Base-by-base conservation (phyloP, 2,329 filamentous ascomycete genomes). In the Zasmidium citrigriseum region DNA sequence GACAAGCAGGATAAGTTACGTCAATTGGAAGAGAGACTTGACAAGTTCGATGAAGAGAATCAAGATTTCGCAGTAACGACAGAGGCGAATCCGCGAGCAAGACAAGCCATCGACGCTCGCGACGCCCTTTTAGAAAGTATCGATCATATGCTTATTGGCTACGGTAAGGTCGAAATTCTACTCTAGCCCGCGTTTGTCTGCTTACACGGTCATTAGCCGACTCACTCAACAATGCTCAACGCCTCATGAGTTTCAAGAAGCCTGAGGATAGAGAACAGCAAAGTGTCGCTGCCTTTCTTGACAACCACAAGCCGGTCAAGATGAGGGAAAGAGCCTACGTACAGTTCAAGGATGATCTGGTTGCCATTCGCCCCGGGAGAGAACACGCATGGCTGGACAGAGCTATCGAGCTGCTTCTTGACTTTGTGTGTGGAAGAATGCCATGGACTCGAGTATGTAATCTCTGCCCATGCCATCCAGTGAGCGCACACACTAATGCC, bases 311-410 rank as follows among this genome's bases (percentile, higher is more conserved):
- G 65, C 59, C 55, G 4, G 46, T 72, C 2, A 60, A 24, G 5
- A 62, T 56, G 24, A 60, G 51, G 21, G 72, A 76, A 16, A 57
- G 63, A 23, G 50, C 45, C 0, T 79, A 73, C 58, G 71, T 77
- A 12, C 61, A 70, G 9, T 61, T 69, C 2, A 75, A 74, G 60
- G 75, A 77, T 51, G 77, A 79, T 55, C 54, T 79, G 0, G 67
- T 79, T 10, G 75, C 75, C 0, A 61, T 78, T 0, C 62, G 74
- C 3, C 64, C 71, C 2, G 74, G 75, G 0, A 61, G 76, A 53
- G 75, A 78, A 29, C 68, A 72, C 57, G 75, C 76, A 2, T 76
- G 73, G 72, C 67, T 80, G 0, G 77, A 79, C 53, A 62, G 62
- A 2, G 45, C 55, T 0, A 67, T 77, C 4, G 75, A 78, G 52